Evolutionary conservation across 768 basidiomycete species (phyloP), one percentile per base, ranked within the genome.

Genomic region (Lentinula aciculospora): DNA sequence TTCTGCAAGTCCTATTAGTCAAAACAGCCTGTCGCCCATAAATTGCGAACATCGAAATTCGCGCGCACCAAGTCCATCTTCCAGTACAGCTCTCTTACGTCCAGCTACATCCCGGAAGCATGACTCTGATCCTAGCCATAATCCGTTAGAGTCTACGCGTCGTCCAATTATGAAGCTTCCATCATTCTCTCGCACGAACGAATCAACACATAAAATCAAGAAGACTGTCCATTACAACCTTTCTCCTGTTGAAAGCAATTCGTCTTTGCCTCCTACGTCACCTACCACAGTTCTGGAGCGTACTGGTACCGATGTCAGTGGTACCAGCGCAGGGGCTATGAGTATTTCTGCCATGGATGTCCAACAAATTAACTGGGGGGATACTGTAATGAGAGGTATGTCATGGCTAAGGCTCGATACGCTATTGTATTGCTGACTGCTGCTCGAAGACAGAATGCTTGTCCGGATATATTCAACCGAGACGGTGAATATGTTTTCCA

Each of bases 381-480:
- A 86, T 34, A 74, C 86, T 9, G 69, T 89, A n/a, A 77, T 94
- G 73, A 76, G 88, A 79, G 94, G 93, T 93, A 63, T 60, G 74
- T 61, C 57, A 34, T 54, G 46, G 23, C 31, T 23, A 19, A n/a
- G 45, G 19, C 28, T 44, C 58, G 10, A 49, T 36, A 23, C 40
- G 31, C 48, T 56, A 55, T 36, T 29, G 50, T 64, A 29, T 59
- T 29, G 12, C 58, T 70, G 57, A 68, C 60, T 39, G 29, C 61
- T 36, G 48, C 19, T 48, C 62, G 63, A 67, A 96, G 95, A 96
- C 71, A 81, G 95, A 60, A 95, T 97, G 93, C 79, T 95, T 5
- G 86, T 97, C 28, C 78, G 87, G 57, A 79, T 89, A 1, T 83
- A 81, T 44, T 84, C 88, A 68, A 84, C 83, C 12, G 80, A 80